A percentile compares a stretch with the other conserved stretches of the same genome.
These are phyloP conservation scores for Teratosphaeria destructans DNA, from an alignment of 2,329 filamentous ascomycete species.

Conservation along the genomic window DNA sequence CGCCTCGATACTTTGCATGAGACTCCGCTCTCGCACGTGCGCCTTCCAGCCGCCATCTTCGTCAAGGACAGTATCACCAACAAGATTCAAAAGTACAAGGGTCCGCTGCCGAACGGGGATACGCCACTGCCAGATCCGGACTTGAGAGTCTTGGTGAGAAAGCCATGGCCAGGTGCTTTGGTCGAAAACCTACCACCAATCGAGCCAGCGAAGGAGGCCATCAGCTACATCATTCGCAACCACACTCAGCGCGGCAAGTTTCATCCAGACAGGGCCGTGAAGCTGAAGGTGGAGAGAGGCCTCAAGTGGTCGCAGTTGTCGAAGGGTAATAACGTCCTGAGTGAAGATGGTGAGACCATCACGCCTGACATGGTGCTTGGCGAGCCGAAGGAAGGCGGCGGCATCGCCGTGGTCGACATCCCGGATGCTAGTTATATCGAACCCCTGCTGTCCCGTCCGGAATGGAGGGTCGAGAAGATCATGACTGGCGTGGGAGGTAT, in stretches of 20 bases:
- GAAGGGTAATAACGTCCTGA: constrained; percentile 51
- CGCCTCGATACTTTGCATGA: constrained; percentile 58
- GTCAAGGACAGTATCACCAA: constrained; percentile 51
- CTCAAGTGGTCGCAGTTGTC: constrained; percentile 51
- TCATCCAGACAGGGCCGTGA: constrained; percentile 51
- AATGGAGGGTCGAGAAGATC: constrained; percentile 57
- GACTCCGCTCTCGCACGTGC: constrained; percentile 54
- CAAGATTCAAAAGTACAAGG: constrained; percentile 57
- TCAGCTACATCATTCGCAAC: constrained; percentile 80
- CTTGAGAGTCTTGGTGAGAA: constrained; percentile 60
- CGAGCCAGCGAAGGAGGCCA: constrained; percentile 52
- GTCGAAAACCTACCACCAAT: constrained; percentile 58
- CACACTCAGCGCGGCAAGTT: constrained; percentile 75
- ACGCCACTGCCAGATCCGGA: constrained; percentile 40
- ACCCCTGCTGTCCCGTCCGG: constrained; percentile 56
- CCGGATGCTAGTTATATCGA: constrained; percentile 61
- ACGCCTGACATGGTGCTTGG: constrained; percentile 82
- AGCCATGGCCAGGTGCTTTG: constrained; percentile 66
- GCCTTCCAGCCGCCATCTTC: constrained; percentile 61
- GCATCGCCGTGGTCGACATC: constrained; percentile 71
- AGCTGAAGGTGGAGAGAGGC: constrained; percentile 53
- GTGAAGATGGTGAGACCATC: constrained; percentile 55
- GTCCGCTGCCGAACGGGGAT: constrained; percentile 49
- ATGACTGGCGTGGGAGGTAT: constrained; percentile 58
- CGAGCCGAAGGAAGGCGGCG: constrained; percentile 54